Percentiles rank a stretch among this genome's conserved stretches.
Evolutionary conservation across 108 stramenopile genomes (phyloP).

Genomic region (Skeletonema potamos): DNA sequence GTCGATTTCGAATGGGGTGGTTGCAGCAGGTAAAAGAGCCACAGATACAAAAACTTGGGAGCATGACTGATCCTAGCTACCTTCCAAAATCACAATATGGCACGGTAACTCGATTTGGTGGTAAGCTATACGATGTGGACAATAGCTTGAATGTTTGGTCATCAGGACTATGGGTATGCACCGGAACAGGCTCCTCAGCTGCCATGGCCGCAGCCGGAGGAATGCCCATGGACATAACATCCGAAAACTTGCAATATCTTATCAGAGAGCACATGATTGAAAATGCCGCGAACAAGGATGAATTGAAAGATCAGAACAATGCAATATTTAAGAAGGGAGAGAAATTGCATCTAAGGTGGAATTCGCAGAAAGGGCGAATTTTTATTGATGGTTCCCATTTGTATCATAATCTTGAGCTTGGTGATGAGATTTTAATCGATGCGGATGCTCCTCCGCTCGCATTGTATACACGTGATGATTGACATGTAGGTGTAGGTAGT

Average conservation of each 20-base stretch:
- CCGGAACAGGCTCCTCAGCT: slow-evolving; percentile 83
- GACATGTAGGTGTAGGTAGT: too few species aligned
- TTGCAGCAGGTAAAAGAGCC: slow-evolving; percentile 26
- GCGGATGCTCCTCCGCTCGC: slow-evolving; percentile 76
- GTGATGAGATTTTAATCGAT: slow-evolving; percentile 86
- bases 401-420: slow-evolving; percentile 78
- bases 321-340: slow-evolving; percentile 61
- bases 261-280: slow-evolving; percentile 89
- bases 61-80: slow-evolving; percentile 3
- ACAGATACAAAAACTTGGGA: neutral
- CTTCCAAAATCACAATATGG: slow-evolving; percentile 43
- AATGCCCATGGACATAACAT: slow-evolving; percentile 57
- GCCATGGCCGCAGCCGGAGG: slow-evolving; percentile 90
- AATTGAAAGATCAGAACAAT: slow-evolving; percentile 52
- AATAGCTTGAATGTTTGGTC: slow-evolving; percentile 84
- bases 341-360: slow-evolving; percentile 88
- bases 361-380: slow-evolving; percentile 86
- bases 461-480: slow-evolving; percentile 48
- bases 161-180: slow-evolving; percentile 80
- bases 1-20: slow-evolving; percentile 84
- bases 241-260: slow-evolving; percentile 82
- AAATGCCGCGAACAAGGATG: slow-evolving; percentile 49
- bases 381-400: slow-evolving; percentile 91
- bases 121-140: slow-evolving; percentile 54
- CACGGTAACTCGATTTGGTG: slow-evolving; percentile 67